phyloP scores from a whole-genome alignment of 805 yeast species.

The Kockiozyma suomiensis region DNA sequence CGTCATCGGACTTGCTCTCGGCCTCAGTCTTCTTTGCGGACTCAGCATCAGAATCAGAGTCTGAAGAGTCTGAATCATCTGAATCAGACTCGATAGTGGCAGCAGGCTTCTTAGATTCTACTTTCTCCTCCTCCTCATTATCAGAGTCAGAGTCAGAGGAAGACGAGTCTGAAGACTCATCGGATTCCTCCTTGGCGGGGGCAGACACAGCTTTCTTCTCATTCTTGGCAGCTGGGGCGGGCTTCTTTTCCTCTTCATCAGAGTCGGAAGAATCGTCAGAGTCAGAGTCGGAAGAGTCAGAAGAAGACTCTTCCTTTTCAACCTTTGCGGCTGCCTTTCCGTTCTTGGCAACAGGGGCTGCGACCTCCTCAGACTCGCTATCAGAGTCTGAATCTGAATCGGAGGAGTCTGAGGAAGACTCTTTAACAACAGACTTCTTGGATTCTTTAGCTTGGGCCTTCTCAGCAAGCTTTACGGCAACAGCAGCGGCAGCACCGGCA shows the following conservation, averaged over 20 bases:
- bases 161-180: conserved; percentile 29
- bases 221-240: conserved; percentile 18
- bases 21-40: conserved; percentile 39
- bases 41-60: conserved; percentile 41
- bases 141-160: conserved; percentile 41
- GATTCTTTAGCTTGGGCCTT: conserved; percentile 37
- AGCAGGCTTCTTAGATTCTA: conserved; percentile 35
- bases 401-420: conserved; percentile 34
- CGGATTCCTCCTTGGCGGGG: conserved; percentile 39
- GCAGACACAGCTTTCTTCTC: conserved; percentile 16
- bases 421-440: conserved; percentile 1
- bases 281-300: conserved; percentile 39
- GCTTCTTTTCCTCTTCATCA: conserved; percentile 29
- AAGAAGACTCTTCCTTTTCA: conserved; percentile 33
- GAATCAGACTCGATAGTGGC: conserved; percentile 37
- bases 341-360: conserved; percentile 35
- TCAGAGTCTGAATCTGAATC: conserved; percentile 40
- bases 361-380: conserved; percentile 37
- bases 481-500: conserved; percentile 32
- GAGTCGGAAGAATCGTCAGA: conserved; percentile 39
- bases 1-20: conserved; percentile 24
- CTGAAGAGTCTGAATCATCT: conserved; percentile 42
- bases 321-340: conserved; percentile 21
- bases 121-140: conserved; percentile 45
- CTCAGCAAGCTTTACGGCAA: conserved; percentile 43